Base-by-base conservation (phyloP, 1,284 basidiomycete species). In the Tylopilus orsonianus region DNA sequence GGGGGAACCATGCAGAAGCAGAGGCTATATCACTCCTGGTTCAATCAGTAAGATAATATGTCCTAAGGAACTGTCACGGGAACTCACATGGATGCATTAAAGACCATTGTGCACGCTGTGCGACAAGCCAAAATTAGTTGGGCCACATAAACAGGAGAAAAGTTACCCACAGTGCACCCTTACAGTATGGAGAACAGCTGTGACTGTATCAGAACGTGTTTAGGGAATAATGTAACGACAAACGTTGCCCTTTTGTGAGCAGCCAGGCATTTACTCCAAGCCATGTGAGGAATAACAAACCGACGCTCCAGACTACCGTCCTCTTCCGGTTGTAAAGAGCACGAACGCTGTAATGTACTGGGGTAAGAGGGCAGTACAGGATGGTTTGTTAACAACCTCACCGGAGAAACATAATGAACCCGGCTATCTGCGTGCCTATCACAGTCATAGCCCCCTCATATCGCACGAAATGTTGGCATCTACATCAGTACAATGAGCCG, bases 361-460 rank as follows among this genome's bases (percentile, higher is more conserved):
- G 36, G 12, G 8, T 46, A 19, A 48, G 37, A 44, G 29, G 32
- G 19, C 2, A 24, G 20, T 5, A 23, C 13, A 19, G 8, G n/a
- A 38, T 14, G 20, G 8, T 5, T 20, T 19, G 30, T n/a, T 22
- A 29, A 32, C 16, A 10, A 40, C 6, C 53, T 55, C 46, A 76
- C 75, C 77, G 70, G 12, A 77, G 49, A 16, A 77, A 60, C 75
- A 78, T 77, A 66, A 78, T 76, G 18, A 75, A 42, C 1, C 65
- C 73, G 0, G 70, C 66, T 20, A 69, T 54, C 33, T 71, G 66
- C 26, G 74, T 69, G 2, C 75, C 76, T 3, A 72, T 66, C 24
- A 72, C 59, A 4, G 71, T 74, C 71, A 73, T 74, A 7, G 66
- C 57, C 2, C 77, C 76, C 50, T 77, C 76, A 45, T 71, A 78